Conservation (phyloP, 1,139 yeast genomes). For the Arxiozyma heterogenica region DNA sequence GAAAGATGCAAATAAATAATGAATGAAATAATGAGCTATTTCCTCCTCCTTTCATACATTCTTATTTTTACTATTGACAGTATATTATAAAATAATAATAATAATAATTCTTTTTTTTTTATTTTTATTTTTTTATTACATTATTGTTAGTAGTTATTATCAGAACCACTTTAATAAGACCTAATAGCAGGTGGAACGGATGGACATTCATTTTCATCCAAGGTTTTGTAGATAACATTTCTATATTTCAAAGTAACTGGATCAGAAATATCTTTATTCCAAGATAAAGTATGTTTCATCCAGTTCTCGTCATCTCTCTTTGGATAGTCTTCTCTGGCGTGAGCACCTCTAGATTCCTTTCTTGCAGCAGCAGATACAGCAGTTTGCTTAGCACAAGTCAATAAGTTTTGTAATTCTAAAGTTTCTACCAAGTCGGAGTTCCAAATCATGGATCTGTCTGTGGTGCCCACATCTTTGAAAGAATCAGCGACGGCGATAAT, state of each 20-base stretch:
- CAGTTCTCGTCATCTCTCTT: constrained; percentile 91
- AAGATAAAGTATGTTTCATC: constrained; percentile 96
- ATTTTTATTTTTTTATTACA: too few relatives aligned
- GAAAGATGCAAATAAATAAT: background rate
- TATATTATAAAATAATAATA: background rate
- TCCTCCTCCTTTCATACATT: too few relatives aligned
- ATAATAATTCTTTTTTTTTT: too few relatives aligned
- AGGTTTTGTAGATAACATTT: constrained; percentile 70
- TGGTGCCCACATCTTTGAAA: constrained; percentile 67
- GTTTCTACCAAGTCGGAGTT: constrained; percentile 95
- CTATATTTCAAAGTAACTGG: constrained; percentile 75
- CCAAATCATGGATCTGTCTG: constrained; percentile 98
- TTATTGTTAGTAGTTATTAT: too few relatives aligned
- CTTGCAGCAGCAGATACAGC: constrained; percentile 92
- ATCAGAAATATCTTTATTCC: constrained; percentile 71
- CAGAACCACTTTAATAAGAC: constrained; percentile 45
- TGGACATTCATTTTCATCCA: constrained; percentile 88
- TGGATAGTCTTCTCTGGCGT: constrained; percentile 96
- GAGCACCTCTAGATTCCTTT: constrained; percentile 98
- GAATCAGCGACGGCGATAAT: constrained; percentile 68
- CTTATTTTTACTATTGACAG: background rate
- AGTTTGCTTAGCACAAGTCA: constrained; percentile 96
- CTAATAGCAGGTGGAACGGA: constrained; percentile 96
- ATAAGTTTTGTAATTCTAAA: constrained; percentile 88
- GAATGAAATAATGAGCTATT: too few relatives aligned